phyloP scores from a whole-genome alignment of 768 basidiomycete species.

The Auriscalpium orientale region DNA sequence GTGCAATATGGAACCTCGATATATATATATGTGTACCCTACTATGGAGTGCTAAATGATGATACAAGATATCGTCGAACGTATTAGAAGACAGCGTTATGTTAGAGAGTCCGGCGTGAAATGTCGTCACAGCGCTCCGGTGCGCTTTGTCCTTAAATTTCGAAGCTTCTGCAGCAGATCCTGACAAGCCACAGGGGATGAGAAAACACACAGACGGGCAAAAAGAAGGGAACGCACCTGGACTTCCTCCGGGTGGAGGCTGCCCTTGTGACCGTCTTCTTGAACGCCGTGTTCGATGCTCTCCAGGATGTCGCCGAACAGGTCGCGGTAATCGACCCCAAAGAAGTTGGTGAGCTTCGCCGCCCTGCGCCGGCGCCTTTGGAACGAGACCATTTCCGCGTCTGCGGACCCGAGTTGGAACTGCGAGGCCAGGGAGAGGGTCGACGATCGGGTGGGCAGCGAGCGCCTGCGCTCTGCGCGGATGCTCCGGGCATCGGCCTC shows the following conservation, averaged over 20 bases:
- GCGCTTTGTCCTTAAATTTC: slow-evolving; percentile 49
- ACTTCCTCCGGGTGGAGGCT: slow-evolving; percentile 60
- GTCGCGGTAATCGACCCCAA: slow-evolving; percentile 79
- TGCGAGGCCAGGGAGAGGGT: slow-evolving; percentile 52
- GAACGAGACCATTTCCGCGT: slow-evolving; percentile 48
- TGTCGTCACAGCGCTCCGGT: slow-evolving; percentile 18
- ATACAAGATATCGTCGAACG: background rate
- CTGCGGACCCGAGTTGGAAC: slow-evolving; percentile 31
- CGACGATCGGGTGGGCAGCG: slow-evolving; percentile 60
- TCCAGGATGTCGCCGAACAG: slow-evolving; percentile 72
- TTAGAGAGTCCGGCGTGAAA: slow-evolving; percentile 2
- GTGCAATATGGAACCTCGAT: background rate
- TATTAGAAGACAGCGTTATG: slow-evolving; percentile 1
- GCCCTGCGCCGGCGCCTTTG: slow-evolving; percentile 66
- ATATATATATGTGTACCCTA: background rate
- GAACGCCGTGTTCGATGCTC: slow-evolving; percentile 69
- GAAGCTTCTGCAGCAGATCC: slow-evolving; percentile 40
- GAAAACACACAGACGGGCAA: background rate
- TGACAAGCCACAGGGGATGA: slow-evolving; percentile 5
- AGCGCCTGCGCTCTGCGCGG: slow-evolving; percentile 27
- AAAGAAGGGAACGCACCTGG: slow-evolving; percentile 41
- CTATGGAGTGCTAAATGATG: background rate
- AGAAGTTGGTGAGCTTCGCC: slow-evolving; percentile 82
- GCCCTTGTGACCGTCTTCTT: slow-evolving; percentile 60
- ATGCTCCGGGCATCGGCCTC: slow-evolving; percentile 6